Conservation (phyloP, 140 eudicot genomes). For the Bidens hawaiensis region DNA sequence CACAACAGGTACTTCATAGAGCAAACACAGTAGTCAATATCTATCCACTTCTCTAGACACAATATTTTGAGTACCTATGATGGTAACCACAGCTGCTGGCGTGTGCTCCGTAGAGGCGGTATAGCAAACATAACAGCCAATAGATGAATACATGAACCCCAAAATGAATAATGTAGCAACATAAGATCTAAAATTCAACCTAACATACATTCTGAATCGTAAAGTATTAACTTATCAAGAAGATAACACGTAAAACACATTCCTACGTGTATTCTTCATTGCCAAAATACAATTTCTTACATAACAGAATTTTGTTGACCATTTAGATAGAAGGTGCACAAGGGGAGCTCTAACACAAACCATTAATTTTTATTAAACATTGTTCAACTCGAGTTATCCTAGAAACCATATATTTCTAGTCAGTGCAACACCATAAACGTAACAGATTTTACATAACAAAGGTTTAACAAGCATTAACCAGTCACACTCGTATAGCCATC, state of each 20-base stretch:
- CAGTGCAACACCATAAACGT: background rate
- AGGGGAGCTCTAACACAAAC: background rate
- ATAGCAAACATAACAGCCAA: too few relatives aligned
- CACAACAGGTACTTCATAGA: too few relatives aligned
- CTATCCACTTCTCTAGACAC: too few relatives aligned
- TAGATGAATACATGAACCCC: too few relatives aligned
- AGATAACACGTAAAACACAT: background rate
- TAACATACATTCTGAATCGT: too few relatives aligned
- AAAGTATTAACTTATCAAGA: too few relatives aligned
- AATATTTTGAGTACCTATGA: too few relatives aligned
- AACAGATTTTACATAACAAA: background rate
- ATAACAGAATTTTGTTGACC: background rate
- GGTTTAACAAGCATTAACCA: background rate
- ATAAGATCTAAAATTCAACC: too few relatives aligned
- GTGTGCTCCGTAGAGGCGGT: too few relatives aligned
- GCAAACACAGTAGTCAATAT: too few relatives aligned
- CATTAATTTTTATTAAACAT: background rate
- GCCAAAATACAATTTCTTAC: background rate
- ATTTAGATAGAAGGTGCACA: background rate
- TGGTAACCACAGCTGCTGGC: too few relatives aligned
- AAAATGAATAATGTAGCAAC: too few relatives aligned
- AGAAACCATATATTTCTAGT: conserved; percentile 8
- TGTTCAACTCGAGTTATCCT: background rate
- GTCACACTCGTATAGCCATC: conserved; percentile 2
- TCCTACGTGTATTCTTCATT: background rate